phyloP scores from a whole-genome alignment of 2,329 filamentous ascomycete genomes.

The Exophiala sp. region DNA sequence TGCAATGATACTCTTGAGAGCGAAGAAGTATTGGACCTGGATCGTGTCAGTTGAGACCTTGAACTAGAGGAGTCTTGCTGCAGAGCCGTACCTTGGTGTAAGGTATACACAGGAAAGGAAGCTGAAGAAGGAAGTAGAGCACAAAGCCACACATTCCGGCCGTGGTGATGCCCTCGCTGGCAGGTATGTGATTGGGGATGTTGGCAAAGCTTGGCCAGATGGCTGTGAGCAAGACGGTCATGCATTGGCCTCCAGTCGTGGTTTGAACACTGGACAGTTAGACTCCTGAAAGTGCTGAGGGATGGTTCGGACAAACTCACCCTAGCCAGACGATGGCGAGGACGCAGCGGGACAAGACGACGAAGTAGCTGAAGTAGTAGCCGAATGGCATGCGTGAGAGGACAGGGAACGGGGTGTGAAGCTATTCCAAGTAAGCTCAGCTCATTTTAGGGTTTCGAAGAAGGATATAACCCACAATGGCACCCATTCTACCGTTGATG shows the following conservation, averaged over 20 bases:
- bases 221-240: slow-evolving; percentile 36
- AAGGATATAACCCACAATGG: slow-evolving; percentile 28
- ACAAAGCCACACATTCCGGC: slow-evolving; percentile 45
- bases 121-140: slow-evolving; percentile 48
- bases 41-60: too few relatives aligned
- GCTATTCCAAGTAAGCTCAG: slow-evolving; percentile 33
- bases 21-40: slow-evolving; percentile 27
- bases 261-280: slow-evolving; percentile 38
- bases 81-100: slow-evolving; percentile 25
- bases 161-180: slow-evolving; percentile 32
- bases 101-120: slow-evolving; percentile 40
- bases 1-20: slow-evolving; percentile 25
- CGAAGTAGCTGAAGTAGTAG: slow-evolving; percentile 37
- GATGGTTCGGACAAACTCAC: neutral
- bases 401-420: slow-evolving; percentile 30
- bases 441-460: neutral
- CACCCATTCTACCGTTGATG: slow-evolving; percentile 52
- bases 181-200: slow-evolving; percentile 37
- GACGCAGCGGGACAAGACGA: slow-evolving; percentile 17
- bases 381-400: slow-evolving; percentile 34
- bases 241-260: slow-evolving; percentile 32
- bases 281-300: neutral
- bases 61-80: too few relatives aligned
- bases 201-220: slow-evolving; percentile 47
- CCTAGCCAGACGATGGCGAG: slow-evolving; percentile 26